A percentile compares a stretch with the other conserved stretches of the same genome.
Evolutionary conservation across 2,329 filamentous ascomycete species (phyloP).

Genomic region (Sporothrix brunneoviolacea): DNA sequence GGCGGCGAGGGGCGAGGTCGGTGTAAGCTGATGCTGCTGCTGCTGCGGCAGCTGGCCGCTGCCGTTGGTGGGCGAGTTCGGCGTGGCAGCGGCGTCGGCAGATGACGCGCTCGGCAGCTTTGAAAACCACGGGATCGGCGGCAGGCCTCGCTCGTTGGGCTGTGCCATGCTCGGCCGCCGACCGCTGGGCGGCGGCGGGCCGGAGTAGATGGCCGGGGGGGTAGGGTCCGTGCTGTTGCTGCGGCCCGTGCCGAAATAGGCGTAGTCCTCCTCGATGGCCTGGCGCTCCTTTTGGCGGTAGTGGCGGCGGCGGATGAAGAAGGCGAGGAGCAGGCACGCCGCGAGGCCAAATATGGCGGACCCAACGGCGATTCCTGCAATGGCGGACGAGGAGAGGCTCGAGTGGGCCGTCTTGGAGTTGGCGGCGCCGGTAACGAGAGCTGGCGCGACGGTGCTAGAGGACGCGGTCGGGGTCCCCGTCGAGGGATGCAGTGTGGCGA

Average conservation of each 20-base stretch:
- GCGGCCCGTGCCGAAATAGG: constrained; percentile 32
- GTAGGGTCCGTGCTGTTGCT: constrained; percentile 15
- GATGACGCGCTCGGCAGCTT: neutral
- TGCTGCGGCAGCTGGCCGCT: neutral
- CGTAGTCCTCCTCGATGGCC: constrained; percentile 23
- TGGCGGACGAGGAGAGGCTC: constrained; percentile 14
- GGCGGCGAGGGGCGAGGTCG: neutral
- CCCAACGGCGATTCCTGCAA: constrained; percentile 20
- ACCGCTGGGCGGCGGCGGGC: constrained; percentile 11
- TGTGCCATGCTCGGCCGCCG: neutral
- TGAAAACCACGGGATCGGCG: constrained; percentile 12
- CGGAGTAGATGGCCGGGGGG: no score
- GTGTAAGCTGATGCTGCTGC: neutral
- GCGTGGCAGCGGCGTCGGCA: neutral
- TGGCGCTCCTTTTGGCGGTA: neutral
- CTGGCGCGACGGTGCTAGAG: neutral
- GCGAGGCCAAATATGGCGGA: constrained; percentile 10
- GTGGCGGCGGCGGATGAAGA: constrained; percentile 5
- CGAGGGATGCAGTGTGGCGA: constrained; percentile 2
- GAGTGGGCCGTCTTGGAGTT: neutral
- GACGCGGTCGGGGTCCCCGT: neutral
- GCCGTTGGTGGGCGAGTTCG: constrained; percentile 3
- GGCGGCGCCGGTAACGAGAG: neutral
- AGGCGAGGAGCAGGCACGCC: constrained; percentile 2
- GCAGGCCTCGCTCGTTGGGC: constrained; percentile 14